Conservation (phyloP, 2,329 filamentous ascomycete genomes). For the Parastagonospora nodorum region DNA sequence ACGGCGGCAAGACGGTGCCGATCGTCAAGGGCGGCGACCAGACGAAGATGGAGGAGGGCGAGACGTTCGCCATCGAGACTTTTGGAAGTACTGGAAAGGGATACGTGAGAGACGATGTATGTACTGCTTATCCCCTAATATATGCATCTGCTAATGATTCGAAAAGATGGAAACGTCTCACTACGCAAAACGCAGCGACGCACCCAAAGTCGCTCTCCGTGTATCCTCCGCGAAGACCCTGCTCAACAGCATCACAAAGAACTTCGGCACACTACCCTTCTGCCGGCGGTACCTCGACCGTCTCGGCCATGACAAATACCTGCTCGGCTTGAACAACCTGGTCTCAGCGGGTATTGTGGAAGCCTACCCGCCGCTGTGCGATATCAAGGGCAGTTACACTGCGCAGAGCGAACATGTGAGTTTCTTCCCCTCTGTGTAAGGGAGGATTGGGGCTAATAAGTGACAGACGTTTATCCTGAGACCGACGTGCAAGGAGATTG, state of each 20-base stretch:
- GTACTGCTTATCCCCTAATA: not conserved
- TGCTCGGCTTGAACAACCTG: slow-evolving; percentile 85
- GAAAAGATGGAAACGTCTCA: slow-evolving; percentile 77
- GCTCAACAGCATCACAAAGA: slow-evolving; percentile 90
- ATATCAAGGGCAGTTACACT: slow-evolving; percentile 93
- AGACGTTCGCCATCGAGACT: slow-evolving; percentile 94
- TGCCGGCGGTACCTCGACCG: slow-evolving; percentile 90
- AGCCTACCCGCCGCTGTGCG: slow-evolving; percentile 84
- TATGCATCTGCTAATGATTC: slow-evolving; percentile 8
- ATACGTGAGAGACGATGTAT: slow-evolving; percentile 81
- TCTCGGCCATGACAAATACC: slow-evolving; percentile 92
- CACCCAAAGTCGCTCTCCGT: slow-evolving; percentile 75
- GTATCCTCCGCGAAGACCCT: slow-evolving; percentile 83
- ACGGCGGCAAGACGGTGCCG: slow-evolving; percentile 90
- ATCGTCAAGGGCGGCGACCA: slow-evolving; percentile 88
- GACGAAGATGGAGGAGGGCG: slow-evolving; percentile 97
- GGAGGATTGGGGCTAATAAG: slow-evolving; percentile 8
- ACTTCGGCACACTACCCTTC: slow-evolving; percentile 91
- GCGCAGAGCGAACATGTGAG: slow-evolving; percentile 94
- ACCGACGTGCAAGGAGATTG: slow-evolving; percentile 75
- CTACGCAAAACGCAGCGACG: slow-evolving; percentile 77
- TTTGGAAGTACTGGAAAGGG: slow-evolving; percentile 94
- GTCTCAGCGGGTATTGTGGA: slow-evolving; percentile 84
- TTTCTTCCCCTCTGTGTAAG: slow-evolving; percentile 22
- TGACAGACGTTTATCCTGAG: slow-evolving; percentile 44